Base-by-base conservation (phyloP, 2,329 filamentous ascomycete species). In the Stemphylium lycopersici region DNA sequence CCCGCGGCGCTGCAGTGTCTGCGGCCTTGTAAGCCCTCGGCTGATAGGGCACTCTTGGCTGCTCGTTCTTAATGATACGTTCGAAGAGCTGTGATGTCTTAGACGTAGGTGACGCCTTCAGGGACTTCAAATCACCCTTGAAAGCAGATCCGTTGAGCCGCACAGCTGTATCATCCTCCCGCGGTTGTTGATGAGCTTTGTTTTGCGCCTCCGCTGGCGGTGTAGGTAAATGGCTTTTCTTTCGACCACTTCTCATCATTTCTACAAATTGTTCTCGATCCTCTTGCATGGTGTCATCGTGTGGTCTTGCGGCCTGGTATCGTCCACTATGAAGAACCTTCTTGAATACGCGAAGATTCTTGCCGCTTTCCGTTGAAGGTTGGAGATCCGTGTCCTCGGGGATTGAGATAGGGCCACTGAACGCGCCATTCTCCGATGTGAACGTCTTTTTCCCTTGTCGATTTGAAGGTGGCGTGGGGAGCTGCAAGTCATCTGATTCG, bases 151-250 rank as follows among this genome's bases (percentile, higher is more conserved):
- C 48, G 12, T 47, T 48, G 16, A 43, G 10, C n/a, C 22, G 46
- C 6, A 47, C 24, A 4, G 44, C 20, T 8, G 24, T 38, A 11
- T 53, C 37, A 33, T 51, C 31, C 11, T 26, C 45, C 12, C 39
- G 26, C 15, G 13, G 22, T 48, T 65, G 52, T 41, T 59, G 50
- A 4, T 48, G 24, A 26, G 31, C 47, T 20, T 49, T 50, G 38
- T 38, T 59, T 41, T 62, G 61, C 7, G 50, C 36, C n/a, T 65
- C 65, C 15, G 52, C 55, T 24, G 65, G 65, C 15, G 65, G 65
- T 33, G 65, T 65, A 29, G 63, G 63, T 12, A 68, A 52, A 48
- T 63, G 53, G 37, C 60, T 48, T 37, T 48, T 52, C 16, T 43
- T 55, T 13, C 48, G 49, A 8, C 50, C 39, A n/a, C 52, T 52